A percentile compares a stretch with the other conserved stretches of the same genome.
phyloP scores from a whole-genome alignment of 1,139 yeast species.

The Hemisphaericaspora subhashii region DNA sequence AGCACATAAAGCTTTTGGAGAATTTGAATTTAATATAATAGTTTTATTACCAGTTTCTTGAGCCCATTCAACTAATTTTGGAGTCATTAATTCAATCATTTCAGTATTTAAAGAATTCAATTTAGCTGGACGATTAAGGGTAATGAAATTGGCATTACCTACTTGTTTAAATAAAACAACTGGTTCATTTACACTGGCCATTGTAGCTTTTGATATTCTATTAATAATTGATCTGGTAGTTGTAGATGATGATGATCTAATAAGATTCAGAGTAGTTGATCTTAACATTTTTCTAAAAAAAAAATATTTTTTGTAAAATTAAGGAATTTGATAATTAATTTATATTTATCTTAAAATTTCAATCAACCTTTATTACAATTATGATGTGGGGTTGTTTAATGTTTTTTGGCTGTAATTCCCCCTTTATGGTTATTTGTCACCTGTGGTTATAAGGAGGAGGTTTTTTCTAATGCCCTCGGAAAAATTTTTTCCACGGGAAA shows the following conservation, averaged over 20 bases:
- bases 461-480: no score
- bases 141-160: slow-evolving; percentile 70
- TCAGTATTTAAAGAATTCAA: slow-evolving; percentile 80
- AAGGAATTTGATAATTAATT: not conserved
- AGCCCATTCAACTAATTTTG: slow-evolving; percentile 74
- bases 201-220: slow-evolving; percentile 10
- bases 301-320: not conserved
- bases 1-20: slow-evolving; percentile 69
- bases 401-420: not conserved
- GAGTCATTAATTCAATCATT: slow-evolving; percentile 75
- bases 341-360: not conserved
- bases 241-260: slow-evolving; percentile 3
- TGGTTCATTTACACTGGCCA: slow-evolving; percentile 21
- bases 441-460: no score
- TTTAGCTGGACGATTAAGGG: slow-evolving; percentile 78
- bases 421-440: not conserved
- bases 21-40: slow-evolving; percentile 68
- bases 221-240: slow-evolving; percentile 4
- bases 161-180: slow-evolving; percentile 62
- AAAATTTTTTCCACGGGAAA: slow-evolving; percentile 6
- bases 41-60: slow-evolving; percentile 65
- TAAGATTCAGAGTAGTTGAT: slow-evolving; percentile 2
- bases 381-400: not conserved
- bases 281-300: slow-evolving; percentile 7
- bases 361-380: no score